Evolutionary conservation across 768 basidiomycete genomes (phyloP), one percentile per base, ranked within the genome.

Genomic region (Amanita subjunquillea): DNA sequence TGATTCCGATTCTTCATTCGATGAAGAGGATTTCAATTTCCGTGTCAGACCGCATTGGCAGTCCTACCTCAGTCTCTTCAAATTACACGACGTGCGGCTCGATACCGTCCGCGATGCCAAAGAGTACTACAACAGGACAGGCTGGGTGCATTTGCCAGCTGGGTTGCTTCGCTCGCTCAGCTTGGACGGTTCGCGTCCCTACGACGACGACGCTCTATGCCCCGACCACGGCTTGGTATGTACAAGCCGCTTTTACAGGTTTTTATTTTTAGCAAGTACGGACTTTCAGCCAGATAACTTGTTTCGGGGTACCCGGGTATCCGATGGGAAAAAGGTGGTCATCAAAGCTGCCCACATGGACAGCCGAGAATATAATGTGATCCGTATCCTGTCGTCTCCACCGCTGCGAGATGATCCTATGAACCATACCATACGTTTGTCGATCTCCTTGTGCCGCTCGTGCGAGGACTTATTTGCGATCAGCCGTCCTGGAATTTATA

Each of bases 361-460:
- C 47, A 87, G 85, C 58, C 78, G 78, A 29, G 86, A 89, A 64
- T 75, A 77, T 58, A 74, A 77, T 46, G 71, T 80, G 48, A 75
- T 85, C 23, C 77, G 73, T 36, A 65, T 71, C 52, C 67, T 89
- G 15, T 80, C 79, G 12, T 72, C 73, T 15, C 70, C 77, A 41
- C 69, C 74, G 12, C 62, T 82, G 56, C 69, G 75, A 55, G 62
- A 71, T 43, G 72, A 87, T 60, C 78, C 81, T 46, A 80, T 76
- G 78, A 88, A 88, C 61, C 87, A 85, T 58, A 82, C 78, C 47
- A 87, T 89, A 63, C 86, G 87, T 88, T 52, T 61, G 83, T 74
- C 39, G 36, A 45, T 52, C 46, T 36, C 55, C 36, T 47, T 54
- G 53, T 55, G 55, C 52, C 13, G 17, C 12, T 36, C 29, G n/a